These are phyloP conservation scores for Alternaria brassicicola DNA, from an alignment of 2,329 filamentous ascomycete genomes.

Conservation along the genomic window DNA sequence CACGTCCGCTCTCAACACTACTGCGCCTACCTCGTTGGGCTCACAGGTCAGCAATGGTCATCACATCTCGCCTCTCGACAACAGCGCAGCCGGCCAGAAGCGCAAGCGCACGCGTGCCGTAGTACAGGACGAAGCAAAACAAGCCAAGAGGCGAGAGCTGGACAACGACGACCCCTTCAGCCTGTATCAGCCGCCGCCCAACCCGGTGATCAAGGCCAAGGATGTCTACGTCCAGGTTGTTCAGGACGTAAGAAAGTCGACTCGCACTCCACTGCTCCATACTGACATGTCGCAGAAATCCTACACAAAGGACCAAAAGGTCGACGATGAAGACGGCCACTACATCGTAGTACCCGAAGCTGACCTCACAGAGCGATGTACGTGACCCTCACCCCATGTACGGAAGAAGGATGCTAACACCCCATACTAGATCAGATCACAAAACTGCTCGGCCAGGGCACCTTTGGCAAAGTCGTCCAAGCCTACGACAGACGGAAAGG, in stretches of 20 bases:
- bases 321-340: slow-evolving; percentile 96
- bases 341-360: slow-evolving; percentile 92
- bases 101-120: slow-evolving; percentile 86
- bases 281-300: slow-evolving; percentile 50
- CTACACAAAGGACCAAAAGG: slow-evolving; percentile 66
- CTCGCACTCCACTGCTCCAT: background rate
- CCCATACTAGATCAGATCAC: slow-evolving; percentile 75
- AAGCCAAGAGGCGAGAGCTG: slow-evolving; percentile 67
- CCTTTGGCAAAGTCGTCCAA: slow-evolving; percentile 97
- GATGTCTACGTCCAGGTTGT: slow-evolving; percentile 64
- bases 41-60: slow-evolving; percentile 66
- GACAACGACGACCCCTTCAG: slow-evolving; percentile 74
- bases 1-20: slow-evolving; percentile 80
- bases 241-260: slow-evolving; percentile 58
- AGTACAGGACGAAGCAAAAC: slow-evolving; percentile 78
- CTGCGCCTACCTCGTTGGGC: slow-evolving; percentile 84
- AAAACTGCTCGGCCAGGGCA: slow-evolving; percentile 91
- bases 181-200: slow-evolving; percentile 84
- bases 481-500: slow-evolving; percentile 79
- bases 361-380: slow-evolving; percentile 87
- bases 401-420: slow-evolving; percentile 20
- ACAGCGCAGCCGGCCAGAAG: slow-evolving; percentile 77
- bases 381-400: slow-evolving; percentile 47
- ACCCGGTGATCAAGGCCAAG: slow-evolving; percentile 87
- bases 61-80: slow-evolving; percentile 67